A percentile compares a stretch with the other conserved stretches of the same genome.
Evolutionary conservation across 1,139 yeast genomes (phyloP).

Genomic region (Scheffersomyces parashehatae): DNA sequence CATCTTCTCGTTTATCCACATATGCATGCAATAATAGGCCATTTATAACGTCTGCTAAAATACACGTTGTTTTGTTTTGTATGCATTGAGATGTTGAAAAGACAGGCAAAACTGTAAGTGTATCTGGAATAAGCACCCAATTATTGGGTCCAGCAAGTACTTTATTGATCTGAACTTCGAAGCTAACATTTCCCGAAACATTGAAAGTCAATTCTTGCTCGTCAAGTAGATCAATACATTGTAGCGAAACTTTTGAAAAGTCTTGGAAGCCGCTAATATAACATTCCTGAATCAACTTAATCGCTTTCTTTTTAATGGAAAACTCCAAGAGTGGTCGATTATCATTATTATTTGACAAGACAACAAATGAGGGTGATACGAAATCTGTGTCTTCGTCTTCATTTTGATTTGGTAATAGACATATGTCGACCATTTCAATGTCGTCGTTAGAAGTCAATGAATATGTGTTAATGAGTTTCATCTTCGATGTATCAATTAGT

Average conservation of each 20-base stretch:
- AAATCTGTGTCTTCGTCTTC: constrained; percentile 1
- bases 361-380: constrained; percentile 2
- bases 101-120: constrained; percentile 6
- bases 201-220: constrained; percentile 4
- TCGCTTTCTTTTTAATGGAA: constrained; percentile 1
- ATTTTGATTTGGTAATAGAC: constrained; percentile 7
- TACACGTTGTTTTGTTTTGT: constrained; percentile 5
- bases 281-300: background rate
- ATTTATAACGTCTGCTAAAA: constrained; percentile 22
- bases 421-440: constrained; percentile 23
- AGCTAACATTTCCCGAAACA: constrained; percentile 6
- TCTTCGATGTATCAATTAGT: constrained; percentile 14
- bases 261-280: background rate
- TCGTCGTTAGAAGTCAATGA: background rate
- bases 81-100: constrained; percentile 12
- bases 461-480: constrained; percentile 13
- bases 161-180: constrained; percentile 2
- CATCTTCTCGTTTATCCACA: background rate
- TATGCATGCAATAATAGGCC: constrained; percentile 13
- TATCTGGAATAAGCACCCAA: background rate
- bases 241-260: constrained; percentile 1
- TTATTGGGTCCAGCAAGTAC: background rate
- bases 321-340: constrained; percentile 2
- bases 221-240: constrained; percentile 4
- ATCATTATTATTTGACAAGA: constrained; percentile 2